phyloP scores from a whole-genome alignment of 2,329 filamentous ascomycete species.

The Pestalotiopsis fici region DNA sequence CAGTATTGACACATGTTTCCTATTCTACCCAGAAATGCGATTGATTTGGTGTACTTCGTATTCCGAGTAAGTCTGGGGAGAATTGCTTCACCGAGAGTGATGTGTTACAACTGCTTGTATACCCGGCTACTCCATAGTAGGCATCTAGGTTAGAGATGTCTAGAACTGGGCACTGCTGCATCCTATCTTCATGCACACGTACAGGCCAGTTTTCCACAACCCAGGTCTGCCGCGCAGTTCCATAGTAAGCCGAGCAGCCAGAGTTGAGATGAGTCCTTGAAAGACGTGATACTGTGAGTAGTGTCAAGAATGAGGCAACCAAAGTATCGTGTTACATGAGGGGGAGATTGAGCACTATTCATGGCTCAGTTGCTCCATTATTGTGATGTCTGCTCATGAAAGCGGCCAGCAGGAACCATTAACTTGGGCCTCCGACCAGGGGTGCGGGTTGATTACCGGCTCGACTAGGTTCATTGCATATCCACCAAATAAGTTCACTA shows the following conservation, averaged over 20 bases:
- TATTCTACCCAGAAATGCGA: not conserved
- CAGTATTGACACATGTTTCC: too few species aligned
- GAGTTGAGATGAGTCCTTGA: too few species aligned
- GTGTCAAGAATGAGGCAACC: not conserved
- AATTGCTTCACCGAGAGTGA: not conserved
- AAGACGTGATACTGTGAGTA: too few species aligned
- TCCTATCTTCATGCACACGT: too few species aligned
- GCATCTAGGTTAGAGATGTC: too few species aligned
- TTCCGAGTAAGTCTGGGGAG: not conserved
- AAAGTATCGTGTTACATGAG: not conserved
- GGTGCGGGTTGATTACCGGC: not conserved
- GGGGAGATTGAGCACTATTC: not conserved
- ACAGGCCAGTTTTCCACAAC: too few species aligned
- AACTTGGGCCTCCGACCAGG: not conserved
- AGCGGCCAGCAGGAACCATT: not conserved
- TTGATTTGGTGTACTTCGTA: not conserved
- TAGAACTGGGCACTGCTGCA: too few species aligned
- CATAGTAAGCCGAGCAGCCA: too few species aligned
- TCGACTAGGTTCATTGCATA: not conserved
- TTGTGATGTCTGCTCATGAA: not conserved
- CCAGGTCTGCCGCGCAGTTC: too few species aligned
- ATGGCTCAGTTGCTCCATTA: not conserved
- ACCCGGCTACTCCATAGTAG: not conserved
- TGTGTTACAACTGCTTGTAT: not conserved
- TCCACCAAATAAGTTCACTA: not conserved